Conservation (phyloP, 345 rosid species). For the Gossypium raimondii region DNA sequence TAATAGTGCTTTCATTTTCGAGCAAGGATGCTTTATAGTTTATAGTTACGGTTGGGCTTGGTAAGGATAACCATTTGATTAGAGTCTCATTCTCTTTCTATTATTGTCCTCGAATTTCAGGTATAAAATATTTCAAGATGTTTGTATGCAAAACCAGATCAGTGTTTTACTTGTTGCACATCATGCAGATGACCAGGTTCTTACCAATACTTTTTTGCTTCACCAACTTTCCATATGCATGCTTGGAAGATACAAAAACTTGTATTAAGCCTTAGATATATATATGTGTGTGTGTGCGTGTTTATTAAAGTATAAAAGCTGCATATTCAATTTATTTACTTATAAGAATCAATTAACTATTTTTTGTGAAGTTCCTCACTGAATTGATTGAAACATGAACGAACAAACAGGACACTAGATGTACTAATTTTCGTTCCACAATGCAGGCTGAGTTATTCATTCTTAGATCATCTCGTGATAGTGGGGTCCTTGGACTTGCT, state of each 20-base stretch:
- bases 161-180: conserved; percentile 86
- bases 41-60: conserved; percentile 3
- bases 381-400: background rate
- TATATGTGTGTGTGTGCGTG: too few species aligned
- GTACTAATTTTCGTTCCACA: conserved; percentile 21
- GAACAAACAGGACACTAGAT: background rate
- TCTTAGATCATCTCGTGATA: conserved; percentile 82
- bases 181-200: conserved; percentile 93
- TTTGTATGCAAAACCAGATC: conserved; percentile 51
- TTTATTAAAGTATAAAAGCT: background rate
- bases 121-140: conserved; percentile 61
- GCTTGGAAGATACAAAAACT: background rate
- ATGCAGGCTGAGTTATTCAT: conserved; percentile 88
- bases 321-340: background rate
- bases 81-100: background rate
- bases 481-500: conserved; percentile 95
- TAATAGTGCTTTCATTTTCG: background rate
- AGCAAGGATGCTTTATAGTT: background rate
- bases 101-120: conserved; percentile 32
- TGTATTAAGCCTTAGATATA: background rate
- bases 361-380: background rate
- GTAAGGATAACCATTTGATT: conserved; percentile 6
- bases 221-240: background rate
- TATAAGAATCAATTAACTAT: background rate
- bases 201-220: background rate